Conservation (phyloP, 2,329 filamentous ascomycete species). For the Neofusicoccum laricinum region DNA sequence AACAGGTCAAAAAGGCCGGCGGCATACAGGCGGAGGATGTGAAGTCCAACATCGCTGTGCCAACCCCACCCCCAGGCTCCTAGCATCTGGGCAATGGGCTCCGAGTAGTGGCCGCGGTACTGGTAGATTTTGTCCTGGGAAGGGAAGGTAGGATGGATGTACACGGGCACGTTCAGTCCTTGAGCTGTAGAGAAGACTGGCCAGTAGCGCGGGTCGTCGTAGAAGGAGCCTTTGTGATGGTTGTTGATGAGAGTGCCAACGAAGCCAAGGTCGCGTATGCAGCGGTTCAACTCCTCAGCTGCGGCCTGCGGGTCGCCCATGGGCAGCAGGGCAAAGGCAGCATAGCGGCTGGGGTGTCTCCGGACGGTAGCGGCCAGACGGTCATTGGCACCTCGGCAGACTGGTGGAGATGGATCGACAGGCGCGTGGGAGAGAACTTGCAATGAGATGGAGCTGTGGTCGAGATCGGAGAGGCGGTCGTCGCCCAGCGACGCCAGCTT, state of each 20-base stretch:
- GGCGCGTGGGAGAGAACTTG: constrained; percentile 16
- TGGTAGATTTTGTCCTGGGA: constrained; percentile 24
- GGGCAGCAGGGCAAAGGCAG: constrained; percentile 40
- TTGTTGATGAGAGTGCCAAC: constrained; percentile 55
- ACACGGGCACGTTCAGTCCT: constrained; percentile 33
- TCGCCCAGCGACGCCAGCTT: constrained; percentile 13
- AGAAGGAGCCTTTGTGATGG: constrained; percentile 31
- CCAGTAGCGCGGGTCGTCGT: constrained; percentile 31
- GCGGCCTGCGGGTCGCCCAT: constrained; percentile 34
- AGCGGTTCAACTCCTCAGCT: constrained; percentile 28
- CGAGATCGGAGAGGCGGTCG: constrained; percentile 12
- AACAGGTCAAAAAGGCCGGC: constrained; percentile 44
- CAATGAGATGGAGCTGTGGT: constrained; percentile 14
- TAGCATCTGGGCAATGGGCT: constrained; percentile 29
- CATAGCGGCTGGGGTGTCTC: constrained; percentile 34
- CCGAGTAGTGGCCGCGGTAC: constrained; percentile 30
- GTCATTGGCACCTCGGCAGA: constrained; percentile 13
- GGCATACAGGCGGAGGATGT: constrained; percentile 44
- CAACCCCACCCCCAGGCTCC: constrained; percentile 50
- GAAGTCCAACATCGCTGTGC: constrained; percentile 49
- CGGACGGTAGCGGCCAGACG: constrained; percentile 8
- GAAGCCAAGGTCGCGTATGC: constrained; percentile 50
- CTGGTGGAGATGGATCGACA: constrained; percentile 12
- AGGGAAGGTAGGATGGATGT: constrained; percentile 33
- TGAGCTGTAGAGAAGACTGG: constrained; percentile 30